These are phyloP conservation scores for Trichoderma guizhouense DNA, from an alignment of 2,329 filamentous ascomycete species.

Conservation along the genomic window DNA sequence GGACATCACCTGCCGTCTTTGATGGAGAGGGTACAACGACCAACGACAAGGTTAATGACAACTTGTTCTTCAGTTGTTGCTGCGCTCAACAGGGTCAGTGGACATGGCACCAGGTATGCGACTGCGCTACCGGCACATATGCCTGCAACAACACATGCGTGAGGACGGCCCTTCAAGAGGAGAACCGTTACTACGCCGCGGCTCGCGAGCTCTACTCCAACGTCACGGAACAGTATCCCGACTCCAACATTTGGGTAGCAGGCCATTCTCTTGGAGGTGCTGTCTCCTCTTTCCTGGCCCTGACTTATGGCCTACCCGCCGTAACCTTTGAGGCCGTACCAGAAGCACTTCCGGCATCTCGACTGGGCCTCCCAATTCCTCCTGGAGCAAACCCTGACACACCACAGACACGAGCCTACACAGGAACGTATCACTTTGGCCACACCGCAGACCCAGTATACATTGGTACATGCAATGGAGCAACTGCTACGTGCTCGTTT, in stretches of 20 bases:
- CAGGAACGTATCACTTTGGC: constrained; percentile 85
- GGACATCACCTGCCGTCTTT: constrained; percentile 84
- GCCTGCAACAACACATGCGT: constrained; percentile 93
- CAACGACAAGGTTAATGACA: constrained; percentile 97
- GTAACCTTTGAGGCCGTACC: constrained; percentile 92
- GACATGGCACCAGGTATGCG: constrained; percentile 88
- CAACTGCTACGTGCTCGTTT: constrained; percentile 83
- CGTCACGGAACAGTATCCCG: constrained; percentile 82
- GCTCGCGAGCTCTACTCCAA: constrained; percentile 89
- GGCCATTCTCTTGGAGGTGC: constrained; percentile 92
- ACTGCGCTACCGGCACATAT: constrained; percentile 84
- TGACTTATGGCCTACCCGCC: constrained; percentile 88
- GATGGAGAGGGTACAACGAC: constrained; percentile 96
- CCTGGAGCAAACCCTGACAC: constrained; percentile 70
- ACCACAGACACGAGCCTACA: constrained; percentile 68
- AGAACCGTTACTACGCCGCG: constrained; percentile 89
- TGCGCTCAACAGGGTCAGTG: constrained; percentile 90
- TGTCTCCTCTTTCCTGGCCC: constrained; percentile 79
- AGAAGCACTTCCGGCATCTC: constrained; percentile 79
- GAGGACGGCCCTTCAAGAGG: constrained; percentile 66
- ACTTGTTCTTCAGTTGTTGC: constrained; percentile 96
- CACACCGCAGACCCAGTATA: constrained; percentile 95
- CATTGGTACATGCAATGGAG: constrained; percentile 89
- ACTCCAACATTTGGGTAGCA: constrained; percentile 80
- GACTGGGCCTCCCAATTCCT: constrained; percentile 81